Conservation (phyloP, 805 yeast species). For the Clavispora fructus region DNA sequence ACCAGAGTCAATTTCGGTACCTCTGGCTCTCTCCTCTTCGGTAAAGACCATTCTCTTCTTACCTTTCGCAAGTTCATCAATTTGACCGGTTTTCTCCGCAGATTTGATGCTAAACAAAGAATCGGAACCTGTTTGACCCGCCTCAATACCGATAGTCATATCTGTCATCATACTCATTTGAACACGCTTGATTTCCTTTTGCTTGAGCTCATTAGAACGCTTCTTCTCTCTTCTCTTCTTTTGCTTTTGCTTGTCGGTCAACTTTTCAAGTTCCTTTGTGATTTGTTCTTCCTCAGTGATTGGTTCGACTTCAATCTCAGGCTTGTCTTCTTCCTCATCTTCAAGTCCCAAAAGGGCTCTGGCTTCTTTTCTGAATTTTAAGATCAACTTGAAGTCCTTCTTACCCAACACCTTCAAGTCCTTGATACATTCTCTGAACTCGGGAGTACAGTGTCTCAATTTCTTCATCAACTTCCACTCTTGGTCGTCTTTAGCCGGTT, state of each 20-base stretch:
- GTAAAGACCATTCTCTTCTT: conserved; percentile 60
- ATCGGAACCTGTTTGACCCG: conserved; percentile 73
- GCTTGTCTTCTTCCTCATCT: conserved; percentile 45
- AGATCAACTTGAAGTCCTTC: conserved; percentile 80
- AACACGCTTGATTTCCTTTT: conserved; percentile 83
- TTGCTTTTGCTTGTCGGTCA: conserved; percentile 65
- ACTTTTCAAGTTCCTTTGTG: conserved; percentile 73
- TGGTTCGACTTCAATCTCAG: conserved; percentile 59
- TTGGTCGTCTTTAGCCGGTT: conserved; percentile 48
- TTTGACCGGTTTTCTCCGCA: conserved; percentile 85
- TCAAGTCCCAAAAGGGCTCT: conserved; percentile 71
- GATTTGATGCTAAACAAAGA: conserved; percentile 73
- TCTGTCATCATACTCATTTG: conserved; percentile 96
- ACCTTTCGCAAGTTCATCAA: conserved; percentile 71
- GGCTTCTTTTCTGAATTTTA: conserved; percentile 86
- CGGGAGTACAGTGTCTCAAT: conserved; percentile 72
- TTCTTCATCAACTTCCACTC: conserved; percentile 70
- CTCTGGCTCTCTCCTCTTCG: conserved; percentile 49
- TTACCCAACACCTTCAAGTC: conserved; percentile 93
- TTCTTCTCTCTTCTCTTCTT: conserved; percentile 77
- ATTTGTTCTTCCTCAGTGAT: conserved; percentile 86
- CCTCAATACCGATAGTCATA: conserved; percentile 88
- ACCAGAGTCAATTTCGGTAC: conserved; percentile 49
- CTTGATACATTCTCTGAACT: conserved; percentile 74
- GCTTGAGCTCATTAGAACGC: conserved; percentile 73